These are phyloP conservation scores for Pyrus bretschneideri DNA, from an alignment of 306 rosid genomes.

Conservation along the genomic window DNA sequence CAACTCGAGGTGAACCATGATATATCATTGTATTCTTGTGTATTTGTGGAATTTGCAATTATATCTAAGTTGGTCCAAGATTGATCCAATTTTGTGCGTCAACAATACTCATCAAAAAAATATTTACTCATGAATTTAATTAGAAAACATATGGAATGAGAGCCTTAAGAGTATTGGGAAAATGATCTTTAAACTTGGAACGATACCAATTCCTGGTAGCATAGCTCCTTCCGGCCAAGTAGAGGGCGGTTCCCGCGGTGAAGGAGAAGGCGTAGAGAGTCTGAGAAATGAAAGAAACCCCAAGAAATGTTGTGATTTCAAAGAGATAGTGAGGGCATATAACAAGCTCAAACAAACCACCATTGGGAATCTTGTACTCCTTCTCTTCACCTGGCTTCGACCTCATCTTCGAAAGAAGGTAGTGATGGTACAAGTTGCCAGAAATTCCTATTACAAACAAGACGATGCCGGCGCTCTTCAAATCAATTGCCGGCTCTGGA, in stretches of 20 bases:
- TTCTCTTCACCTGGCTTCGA: constrained; percentile 33
- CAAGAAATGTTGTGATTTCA: constrained; percentile 51
- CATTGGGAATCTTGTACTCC: constrained; percentile 69
- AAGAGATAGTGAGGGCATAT: constrained; percentile 81
- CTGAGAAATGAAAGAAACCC: constrained; percentile 63
- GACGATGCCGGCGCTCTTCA: constrained; percentile 39
- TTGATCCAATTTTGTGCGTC: no score
- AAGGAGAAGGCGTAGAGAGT: constrained; percentile 40
- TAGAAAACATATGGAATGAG: constrained; percentile 55
- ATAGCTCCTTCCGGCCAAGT: constrained; percentile 64
- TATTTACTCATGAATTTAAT: neutral
- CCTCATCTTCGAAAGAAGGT: constrained; percentile 53
- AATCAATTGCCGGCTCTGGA: constrained; percentile 48
- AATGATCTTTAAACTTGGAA: constrained; percentile 62
- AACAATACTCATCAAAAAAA: neutral
- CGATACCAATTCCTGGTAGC: constrained; percentile 67
- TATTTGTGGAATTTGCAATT: no score
- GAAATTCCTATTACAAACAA: constrained; percentile 48
- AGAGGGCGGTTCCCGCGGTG: constrained; percentile 39
- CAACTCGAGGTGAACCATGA: no score
- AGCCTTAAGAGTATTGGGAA: constrained; percentile 60
- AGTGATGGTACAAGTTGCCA: constrained; percentile 89
- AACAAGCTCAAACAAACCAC: constrained; percentile 64
- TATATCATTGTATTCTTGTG: no score
- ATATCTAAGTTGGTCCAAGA: no score